Evolutionary conservation across 2,329 filamentous ascomycete genomes (phyloP).

Genomic region (Fusarium humuli): DNA sequence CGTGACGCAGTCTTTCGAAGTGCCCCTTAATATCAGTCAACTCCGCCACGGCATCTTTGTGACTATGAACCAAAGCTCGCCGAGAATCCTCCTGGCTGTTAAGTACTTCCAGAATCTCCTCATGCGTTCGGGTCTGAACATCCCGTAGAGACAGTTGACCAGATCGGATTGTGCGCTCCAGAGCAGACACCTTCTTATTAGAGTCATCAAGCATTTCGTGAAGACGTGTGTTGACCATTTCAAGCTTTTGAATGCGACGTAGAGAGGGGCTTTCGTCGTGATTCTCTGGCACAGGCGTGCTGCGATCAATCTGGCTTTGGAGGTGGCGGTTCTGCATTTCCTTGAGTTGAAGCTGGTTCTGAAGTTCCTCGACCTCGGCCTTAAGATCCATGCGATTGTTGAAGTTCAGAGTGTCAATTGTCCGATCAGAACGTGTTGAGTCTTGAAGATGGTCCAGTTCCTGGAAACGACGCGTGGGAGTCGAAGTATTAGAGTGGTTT

Average conservation of each 20-base stretch:
- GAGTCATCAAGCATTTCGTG: conserved; percentile 97
- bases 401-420: conserved; percentile 81
- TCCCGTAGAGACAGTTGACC: conserved; percentile 91
- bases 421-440: conserved; percentile 86
- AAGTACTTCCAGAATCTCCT: conserved; percentile 91
- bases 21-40: conserved; percentile 87
- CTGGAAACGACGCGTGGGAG: conserved; percentile 78
- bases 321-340: conserved; percentile 97
- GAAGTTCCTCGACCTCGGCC: conserved; percentile 88
- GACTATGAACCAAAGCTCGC: conserved; percentile 81
- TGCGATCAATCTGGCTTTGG: conserved; percentile 84
- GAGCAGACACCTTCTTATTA: conserved; percentile 86
- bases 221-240: conserved; percentile 89
- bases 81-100: conserved; percentile 93
- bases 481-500: conserved; percentile 79
- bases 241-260: conserved; percentile 87
- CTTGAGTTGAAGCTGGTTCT: conserved; percentile 92
- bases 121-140: conserved; percentile 91
- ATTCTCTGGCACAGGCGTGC: conserved; percentile 71
- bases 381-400: conserved; percentile 93
- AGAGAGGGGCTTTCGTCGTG: conserved; percentile 83
- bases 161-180: conserved; percentile 87
- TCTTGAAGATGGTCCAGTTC: conserved; percentile 72
- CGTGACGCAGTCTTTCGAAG: conserved; percentile 87
- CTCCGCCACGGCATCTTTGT: conserved; percentile 87